phyloP scores from a whole-genome alignment of 2,329 filamentous ascomycete species.

The Westerdykella ornata region DNA sequence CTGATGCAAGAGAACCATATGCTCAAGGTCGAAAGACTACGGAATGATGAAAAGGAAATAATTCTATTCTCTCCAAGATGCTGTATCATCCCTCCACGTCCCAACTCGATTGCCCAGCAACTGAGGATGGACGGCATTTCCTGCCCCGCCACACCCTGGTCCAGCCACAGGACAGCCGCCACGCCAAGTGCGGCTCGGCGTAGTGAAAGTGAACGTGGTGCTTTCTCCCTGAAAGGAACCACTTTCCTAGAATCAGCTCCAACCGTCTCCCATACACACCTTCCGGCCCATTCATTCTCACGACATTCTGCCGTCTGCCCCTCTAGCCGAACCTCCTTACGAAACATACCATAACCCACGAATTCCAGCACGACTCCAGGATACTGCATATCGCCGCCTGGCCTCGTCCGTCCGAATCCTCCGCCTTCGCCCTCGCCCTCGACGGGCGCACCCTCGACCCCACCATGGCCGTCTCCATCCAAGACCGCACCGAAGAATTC shows the following conservation, averaged over 20 bases:
- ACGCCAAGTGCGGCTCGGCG: not conserved
- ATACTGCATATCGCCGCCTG: not conserved
- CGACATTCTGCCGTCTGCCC: not conserved
- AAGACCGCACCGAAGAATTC: constrained; percentile 96
- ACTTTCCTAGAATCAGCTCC: not conserved
- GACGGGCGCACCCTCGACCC: constrained; percentile 3
- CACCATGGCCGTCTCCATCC: constrained; percentile 64
- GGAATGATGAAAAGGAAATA: no score
- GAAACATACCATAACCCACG: not conserved
- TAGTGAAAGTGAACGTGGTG: not conserved
- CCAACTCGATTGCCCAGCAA: no score
- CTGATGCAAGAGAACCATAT: no score
- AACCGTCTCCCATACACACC: not conserved
- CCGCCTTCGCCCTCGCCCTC: no score
- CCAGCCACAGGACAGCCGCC: not conserved
- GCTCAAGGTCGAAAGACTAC: no score
- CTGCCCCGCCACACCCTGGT: not conserved
- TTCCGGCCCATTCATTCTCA: not conserved
- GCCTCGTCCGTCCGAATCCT: no score
- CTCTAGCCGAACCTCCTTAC: no score
- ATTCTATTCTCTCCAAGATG: no score
- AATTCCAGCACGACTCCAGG: not conserved
- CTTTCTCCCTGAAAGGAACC: not conserved
- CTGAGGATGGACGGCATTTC: no score
- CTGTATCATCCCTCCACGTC: no score